Base-by-base conservation (phyloP, 2,329 filamentous ascomycete genomes). In the Ascochyta lentis region DNA sequence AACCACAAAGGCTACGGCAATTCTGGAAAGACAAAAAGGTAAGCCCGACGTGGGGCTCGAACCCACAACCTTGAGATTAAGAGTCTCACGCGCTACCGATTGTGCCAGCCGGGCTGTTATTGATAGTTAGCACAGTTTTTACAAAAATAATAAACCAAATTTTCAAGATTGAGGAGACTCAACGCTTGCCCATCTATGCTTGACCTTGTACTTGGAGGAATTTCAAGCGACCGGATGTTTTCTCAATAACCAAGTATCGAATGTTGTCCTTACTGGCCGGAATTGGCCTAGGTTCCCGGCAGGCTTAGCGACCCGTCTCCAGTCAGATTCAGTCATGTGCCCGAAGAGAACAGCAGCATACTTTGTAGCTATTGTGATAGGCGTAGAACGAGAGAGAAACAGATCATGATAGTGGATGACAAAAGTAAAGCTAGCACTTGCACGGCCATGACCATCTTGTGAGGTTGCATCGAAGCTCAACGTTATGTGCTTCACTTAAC, bases 1-100 rank as follows among this genome's bases (percentile, higher is more conserved):
- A 41, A 42, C 29, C 38, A 37, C 13, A n/a, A 47, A 9, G 24
- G 34, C 13, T 5, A 42, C n/a, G 26, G 31, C 37, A 3, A 7
- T 39, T 41, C 10, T 13, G 29, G n/a, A 12, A 0, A 6, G 22
- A 56, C 33, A 45, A 40, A 34, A 59, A 49, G 2, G 29, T 2
- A 57, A 54, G 60, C 61, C 61, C 56, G 56, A 64, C 60, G 78
- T 77, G 78, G 79, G 78, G 78, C 77, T 81, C 78, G 80, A 82
- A 83, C 81, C 78, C 78, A 76, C 61, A 64, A 65, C 61, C 64
- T 66, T 66, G 64, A 66, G 64, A 66, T 66, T 69, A 69, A 56
- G 54, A 56, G 54, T 56, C 48, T 56, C 54, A 56, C 54, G 54
- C 54, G 54, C 54, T 56, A 56, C 54, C 66, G 66, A 69, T 69